Base-by-base conservation (phyloP, 2,329 filamentous ascomycete genomes). In the Phoma sp. region DNA sequence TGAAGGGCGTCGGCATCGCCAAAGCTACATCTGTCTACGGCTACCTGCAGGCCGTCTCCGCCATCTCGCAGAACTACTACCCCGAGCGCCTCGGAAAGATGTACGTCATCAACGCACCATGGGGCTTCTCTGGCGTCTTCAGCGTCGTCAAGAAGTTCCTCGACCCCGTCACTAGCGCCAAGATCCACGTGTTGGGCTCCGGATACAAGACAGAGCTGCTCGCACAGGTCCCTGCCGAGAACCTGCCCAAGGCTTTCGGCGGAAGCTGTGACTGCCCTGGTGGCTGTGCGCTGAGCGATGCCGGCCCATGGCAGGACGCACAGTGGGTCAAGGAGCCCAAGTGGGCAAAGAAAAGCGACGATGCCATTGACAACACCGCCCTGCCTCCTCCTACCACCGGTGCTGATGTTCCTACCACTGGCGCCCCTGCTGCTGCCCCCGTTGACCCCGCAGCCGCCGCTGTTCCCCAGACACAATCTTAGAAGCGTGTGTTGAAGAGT, bases 51-150 rank as follows among this genome's bases (percentile, higher is more conserved):
- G 85, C 89, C 74, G 92, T 92, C 38, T 95, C 92, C 28, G 87
- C 81, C 75, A 91, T 99, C 79, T 96, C 91, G 62, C 95, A 98
- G 80, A 96, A 98, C 85, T 96, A 98, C 86, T 99, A 99, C 81
- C 95, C 95, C 7, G 95, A 99, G 84, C 91, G 95, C 55, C 84
- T 99, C 55, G 95, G 95, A 71, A 93, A 92, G 79, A 84, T 99
- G 74, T 99, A 96, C 84, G 81, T 99, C 68, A 97, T 99, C 87
- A 99, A 99, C 79, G 91, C 93, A 3, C 92, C 92, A 17, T 98
- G 93, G 93, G 93, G 93, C 21, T 98, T 98, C 83, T 88, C 88
- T 58, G 84, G 84, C 65, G 90, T 92, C 60, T 99, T 95, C 84
- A 83, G 80, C 73, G 84, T 96, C 53, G 85, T 98, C 77, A 97